These are phyloP conservation scores for Claviceps monticola DNA, from an alignment of 2,329 filamentous ascomycete genomes.

Conservation along the genomic window DNA sequence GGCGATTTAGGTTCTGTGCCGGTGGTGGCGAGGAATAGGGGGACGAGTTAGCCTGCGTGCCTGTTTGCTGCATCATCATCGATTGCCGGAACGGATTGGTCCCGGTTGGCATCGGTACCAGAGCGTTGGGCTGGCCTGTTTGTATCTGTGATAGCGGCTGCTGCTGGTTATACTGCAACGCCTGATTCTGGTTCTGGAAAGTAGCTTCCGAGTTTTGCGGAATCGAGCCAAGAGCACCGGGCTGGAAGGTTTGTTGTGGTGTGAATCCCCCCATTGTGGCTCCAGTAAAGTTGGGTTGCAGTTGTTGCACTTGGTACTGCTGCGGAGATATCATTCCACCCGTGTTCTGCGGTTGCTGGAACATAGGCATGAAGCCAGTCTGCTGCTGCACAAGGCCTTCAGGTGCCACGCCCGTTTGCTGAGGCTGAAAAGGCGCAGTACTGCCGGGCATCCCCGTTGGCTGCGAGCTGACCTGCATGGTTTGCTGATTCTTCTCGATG, in stretches of 20 bases:
- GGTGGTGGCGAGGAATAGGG: slow-evolving; percentile 28
- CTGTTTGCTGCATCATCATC: slow-evolving; percentile 55
- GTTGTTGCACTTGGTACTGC: slow-evolving; percentile 15
- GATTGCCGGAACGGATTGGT: slow-evolving; percentile 92
- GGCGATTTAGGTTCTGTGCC: slow-evolving; percentile 34
- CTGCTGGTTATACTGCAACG: slow-evolving; percentile 9
- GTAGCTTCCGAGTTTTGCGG: slow-evolving; percentile 40
- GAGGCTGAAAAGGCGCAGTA: slow-evolving; percentile 23
- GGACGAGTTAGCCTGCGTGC: slow-evolving; percentile 16
- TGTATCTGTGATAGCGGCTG: slow-evolving; percentile 13
- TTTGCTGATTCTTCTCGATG: slow-evolving; percentile 77
- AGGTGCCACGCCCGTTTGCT: slow-evolving; percentile 21
- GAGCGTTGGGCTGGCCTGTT: slow-evolving; percentile 26
- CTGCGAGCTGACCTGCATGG: slow-evolving; percentile 38
- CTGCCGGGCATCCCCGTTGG: slow-evolving; percentile 20
- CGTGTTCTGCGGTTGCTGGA: slow-evolving; percentile 16
- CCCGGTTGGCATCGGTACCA: slow-evolving; percentile 30
- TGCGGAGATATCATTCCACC: slow-evolving; percentile 14
- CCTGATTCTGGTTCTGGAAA: slow-evolving; percentile 28
- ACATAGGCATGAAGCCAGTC: slow-evolving; percentile 14
- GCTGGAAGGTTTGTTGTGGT: slow-evolving; percentile 45
- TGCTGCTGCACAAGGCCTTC: slow-evolving; percentile 13
- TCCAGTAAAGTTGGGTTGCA: slow-evolving; percentile 45
- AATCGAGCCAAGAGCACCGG: slow-evolving; percentile 38
- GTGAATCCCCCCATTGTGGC: slow-evolving; percentile 76